These are phyloP conservation scores for Funneliformis caledonium DNA, from an alignment of 371 early-diverging fungal species.

Conservation along the genomic window DNA sequence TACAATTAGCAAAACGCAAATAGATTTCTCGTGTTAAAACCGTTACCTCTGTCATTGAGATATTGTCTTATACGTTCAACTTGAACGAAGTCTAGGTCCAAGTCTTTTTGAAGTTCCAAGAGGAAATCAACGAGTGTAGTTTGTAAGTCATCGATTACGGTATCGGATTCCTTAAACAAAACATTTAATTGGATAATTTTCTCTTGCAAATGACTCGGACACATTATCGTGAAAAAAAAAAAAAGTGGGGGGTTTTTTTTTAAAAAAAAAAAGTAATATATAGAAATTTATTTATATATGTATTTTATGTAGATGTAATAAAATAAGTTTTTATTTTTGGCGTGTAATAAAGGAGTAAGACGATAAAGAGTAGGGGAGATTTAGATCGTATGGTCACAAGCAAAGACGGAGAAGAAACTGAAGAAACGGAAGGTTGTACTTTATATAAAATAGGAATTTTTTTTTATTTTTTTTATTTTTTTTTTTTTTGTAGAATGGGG, in stretches of 20 bases:
- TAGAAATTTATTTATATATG: slow-evolving; percentile 2
- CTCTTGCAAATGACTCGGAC: slow-evolving; percentile 22
- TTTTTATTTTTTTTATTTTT: no score
- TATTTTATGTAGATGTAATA: no score
- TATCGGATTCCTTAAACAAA: slow-evolving; percentile 34
- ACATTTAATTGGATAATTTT: slow-evolving; percentile 16
- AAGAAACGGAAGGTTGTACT: background rate
- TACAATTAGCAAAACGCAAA: background rate
- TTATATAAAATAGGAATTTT: background rate
- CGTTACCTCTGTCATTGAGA: slow-evolving; percentile 30
- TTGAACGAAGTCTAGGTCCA: slow-evolving; percentile 26
- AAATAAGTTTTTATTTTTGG: no score
- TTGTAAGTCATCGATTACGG: slow-evolving; percentile 36
- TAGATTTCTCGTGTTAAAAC: background rate
- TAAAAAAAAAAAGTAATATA: background rate
- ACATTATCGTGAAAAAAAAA: slow-evolving; percentile 17
- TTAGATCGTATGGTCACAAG: background rate
- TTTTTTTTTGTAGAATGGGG: background rate
- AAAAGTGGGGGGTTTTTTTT: background rate
- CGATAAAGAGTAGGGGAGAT: background rate
- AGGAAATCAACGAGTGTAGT: background rate
- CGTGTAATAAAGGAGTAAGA: background rate
- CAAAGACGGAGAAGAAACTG: background rate
- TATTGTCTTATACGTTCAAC: slow-evolving; percentile 38
- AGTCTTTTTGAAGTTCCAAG: slow-evolving; percentile 12